These are phyloP conservation scores for Candida maris DNA, from an alignment of 805 yeast genomes.

Conservation along the genomic window DNA sequence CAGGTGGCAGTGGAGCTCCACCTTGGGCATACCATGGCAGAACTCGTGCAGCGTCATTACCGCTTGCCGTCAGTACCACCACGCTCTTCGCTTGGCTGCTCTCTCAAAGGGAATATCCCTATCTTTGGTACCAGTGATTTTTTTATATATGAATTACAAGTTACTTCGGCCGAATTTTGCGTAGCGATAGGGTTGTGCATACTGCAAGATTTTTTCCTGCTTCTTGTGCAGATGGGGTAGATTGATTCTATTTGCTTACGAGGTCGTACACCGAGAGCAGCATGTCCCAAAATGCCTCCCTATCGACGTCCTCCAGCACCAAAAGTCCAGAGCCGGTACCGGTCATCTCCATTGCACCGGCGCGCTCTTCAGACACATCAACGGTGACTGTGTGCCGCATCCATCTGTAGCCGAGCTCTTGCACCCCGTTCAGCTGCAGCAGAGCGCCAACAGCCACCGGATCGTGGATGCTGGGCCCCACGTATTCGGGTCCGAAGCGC, in stretches of 20 bases:
- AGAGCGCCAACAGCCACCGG: constrained; percentile 67
- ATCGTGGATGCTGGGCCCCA: constrained; percentile 80
- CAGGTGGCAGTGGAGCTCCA: constrained; percentile 32
- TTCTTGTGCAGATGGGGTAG: too few species aligned
- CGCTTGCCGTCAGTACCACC: too few species aligned
- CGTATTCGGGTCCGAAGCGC: constrained; percentile 36
- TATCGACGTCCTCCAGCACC: constrained; percentile 39
- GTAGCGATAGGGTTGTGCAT: too few species aligned
- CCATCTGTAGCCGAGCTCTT: constrained; percentile 19
- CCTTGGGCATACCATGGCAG: constrained; percentile 29
- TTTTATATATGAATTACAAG: too few species aligned
- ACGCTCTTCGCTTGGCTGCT: too few species aligned
- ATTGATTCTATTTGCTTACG: too few species aligned
- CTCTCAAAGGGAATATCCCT: too few species aligned
- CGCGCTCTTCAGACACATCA: constrained; percentile 24
- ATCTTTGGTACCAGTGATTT: too few species aligned
- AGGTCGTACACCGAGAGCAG: constrained; percentile 35
- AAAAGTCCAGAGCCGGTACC: constrained; percentile 31
- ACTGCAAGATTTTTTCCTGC: too few species aligned
- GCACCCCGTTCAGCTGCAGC: constrained; percentile 36
- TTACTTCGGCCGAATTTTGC: too few species aligned
- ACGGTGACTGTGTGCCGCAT: constrained; percentile 18
- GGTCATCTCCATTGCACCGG: constrained; percentile 25
- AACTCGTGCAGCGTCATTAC: constrained; percentile 18
- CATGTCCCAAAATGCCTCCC: constrained; percentile 44